Evolutionary conservation across 768 basidiomycete genomes (phyloP), one percentile per base, ranked within the genome.

Genomic region (Leccinum boreale): DNA sequence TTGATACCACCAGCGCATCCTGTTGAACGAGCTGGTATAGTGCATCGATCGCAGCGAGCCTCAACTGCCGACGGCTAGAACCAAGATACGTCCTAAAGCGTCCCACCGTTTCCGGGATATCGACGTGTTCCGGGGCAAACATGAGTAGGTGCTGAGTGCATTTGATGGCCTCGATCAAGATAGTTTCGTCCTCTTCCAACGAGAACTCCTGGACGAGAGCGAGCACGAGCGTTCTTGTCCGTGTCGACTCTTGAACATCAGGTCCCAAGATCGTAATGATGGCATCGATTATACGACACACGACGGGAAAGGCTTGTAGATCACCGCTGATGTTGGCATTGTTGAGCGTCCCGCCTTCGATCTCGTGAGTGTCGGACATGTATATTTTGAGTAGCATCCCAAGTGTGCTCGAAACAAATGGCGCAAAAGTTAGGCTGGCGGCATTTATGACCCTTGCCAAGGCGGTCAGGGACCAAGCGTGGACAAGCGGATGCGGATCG

Each of bases 91-190:
- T 75, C 46, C 91, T 82, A 73, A 98, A 93, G 35, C 81, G 85
- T 44, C 80, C 76, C 24, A 98, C 89, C 8, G 95, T 79, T 36
- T 85, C 84, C 1, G 93, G 89, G 12, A 94, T 83, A 58, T 94
- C 80, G 56, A 93, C 85, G 53, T 92, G 81, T 60, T 91, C 85
- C 0, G 94, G 89, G 0, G 92, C 89, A 63, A 98, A 98, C 86
- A 99, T 96, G 42, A 98, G 81, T 77, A 97, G 89, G 69, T 98
- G 96, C 65, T 98, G 96, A 11, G 94, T 87, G 72, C 94, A 96
- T 73, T 90, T 92, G 72, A 98, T 95, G 2, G 94, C 94, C 70
- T 98, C 94, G 2, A 98, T 91, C 36, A 87, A 81, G 55, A 94
- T 87, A 1, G 87, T 86, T 66, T 96, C 93, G 62, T 97, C 93